Conservation (phyloP, 352 stramenopile genomes). For the Blastocystis sp. region DNA sequence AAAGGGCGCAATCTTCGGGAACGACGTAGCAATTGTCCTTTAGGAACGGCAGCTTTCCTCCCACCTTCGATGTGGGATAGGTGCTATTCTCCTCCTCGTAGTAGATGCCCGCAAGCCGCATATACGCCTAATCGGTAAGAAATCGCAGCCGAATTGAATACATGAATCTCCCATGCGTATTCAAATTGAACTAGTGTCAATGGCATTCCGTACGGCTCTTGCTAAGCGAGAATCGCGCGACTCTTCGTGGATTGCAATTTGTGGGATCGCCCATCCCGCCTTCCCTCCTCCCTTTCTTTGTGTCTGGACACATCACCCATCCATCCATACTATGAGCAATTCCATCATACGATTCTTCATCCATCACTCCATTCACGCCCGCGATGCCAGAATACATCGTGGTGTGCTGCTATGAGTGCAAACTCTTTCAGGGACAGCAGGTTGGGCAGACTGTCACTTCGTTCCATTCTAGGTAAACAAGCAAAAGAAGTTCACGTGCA, state of each 20-base stretch:
- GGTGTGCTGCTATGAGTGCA: constrained; percentile 67
- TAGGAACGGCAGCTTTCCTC: constrained; percentile 31
- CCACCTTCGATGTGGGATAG: neutral
- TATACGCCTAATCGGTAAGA: constrained; percentile 46
- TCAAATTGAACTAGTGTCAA: constrained; percentile 49
- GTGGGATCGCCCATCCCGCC: too few species aligned
- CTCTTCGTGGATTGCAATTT: too few species aligned
- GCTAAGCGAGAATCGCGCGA: neutral
- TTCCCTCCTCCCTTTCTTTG: too few species aligned
- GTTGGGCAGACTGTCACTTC: neutral
- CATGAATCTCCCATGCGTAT: constrained; percentile 65
- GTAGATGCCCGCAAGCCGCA: constrained; percentile 52
- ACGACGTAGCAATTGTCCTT: constrained; percentile 36
- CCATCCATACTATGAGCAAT: too few species aligned
- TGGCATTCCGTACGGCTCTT: constrained; percentile 1
- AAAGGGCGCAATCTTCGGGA: neutral
- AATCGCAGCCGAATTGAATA: neutral
- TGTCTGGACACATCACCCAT: too few species aligned
- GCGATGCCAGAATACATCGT: constrained; percentile 55
- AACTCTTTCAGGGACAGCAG: constrained; percentile 67
- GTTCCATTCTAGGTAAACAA: constrained; percentile 55
- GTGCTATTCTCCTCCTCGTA: constrained; percentile 49
- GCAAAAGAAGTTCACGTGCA: constrained; percentile 64
- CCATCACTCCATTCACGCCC: neutral
- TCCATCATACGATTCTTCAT: too few species aligned